Evolutionary conservation across 768 basidiomycete genomes (phyloP), one percentile per base, ranked within the genome.

Genomic region (Rhodotorula toruloides): DNA sequence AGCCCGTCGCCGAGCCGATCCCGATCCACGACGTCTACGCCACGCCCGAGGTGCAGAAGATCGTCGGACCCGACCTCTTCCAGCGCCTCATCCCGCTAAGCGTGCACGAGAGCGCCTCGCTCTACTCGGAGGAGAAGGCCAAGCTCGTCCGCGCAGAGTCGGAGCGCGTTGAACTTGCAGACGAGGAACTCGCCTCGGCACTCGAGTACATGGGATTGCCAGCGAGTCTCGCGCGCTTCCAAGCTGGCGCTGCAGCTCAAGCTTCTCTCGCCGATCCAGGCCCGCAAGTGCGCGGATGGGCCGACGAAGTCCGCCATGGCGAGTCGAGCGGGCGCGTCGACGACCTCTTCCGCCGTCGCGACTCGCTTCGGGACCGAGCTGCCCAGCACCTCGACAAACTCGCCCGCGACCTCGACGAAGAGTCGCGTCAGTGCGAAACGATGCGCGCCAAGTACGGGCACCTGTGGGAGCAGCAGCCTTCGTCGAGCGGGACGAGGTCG

Each of bases 91-190:
- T 99, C 40, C 96, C 96, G 19, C 80, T 99, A 49, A 89, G 88
- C 72, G 91, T 99, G 11, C 93, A 97, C 76, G 93, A 97, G 79
- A 89, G 89, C 69, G 94, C 94, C 21, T 89, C 87, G 64, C 86
- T 99, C 21, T 99, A 99, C 77, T 94, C 91, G 1, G 96, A 99
- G 77, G 96, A 99, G 79, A 98, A 98, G 80, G 96, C 94, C 29
- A 98, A 99, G 78, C 76, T 90, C 34, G 91, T 92, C 13, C 83
- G 96, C 46, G 84, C 81, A 10, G 92, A 98, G 76, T 89, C 88
- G 13, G 94, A 97, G 80, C 84, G 85, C 58, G 87, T 86, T 0
- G 93, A 97, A 68, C 80, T 84, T 31, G 86, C 88, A 0, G 91
- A 96, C 74, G 87, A 82, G 10, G 90, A 93, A 76, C 83, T 84